Evolutionary conservation across 306 rosid genomes (phyloP), one percentile per base, ranked within the genome.

Genomic region (Cyamopsis tetragonoloba): DNA sequence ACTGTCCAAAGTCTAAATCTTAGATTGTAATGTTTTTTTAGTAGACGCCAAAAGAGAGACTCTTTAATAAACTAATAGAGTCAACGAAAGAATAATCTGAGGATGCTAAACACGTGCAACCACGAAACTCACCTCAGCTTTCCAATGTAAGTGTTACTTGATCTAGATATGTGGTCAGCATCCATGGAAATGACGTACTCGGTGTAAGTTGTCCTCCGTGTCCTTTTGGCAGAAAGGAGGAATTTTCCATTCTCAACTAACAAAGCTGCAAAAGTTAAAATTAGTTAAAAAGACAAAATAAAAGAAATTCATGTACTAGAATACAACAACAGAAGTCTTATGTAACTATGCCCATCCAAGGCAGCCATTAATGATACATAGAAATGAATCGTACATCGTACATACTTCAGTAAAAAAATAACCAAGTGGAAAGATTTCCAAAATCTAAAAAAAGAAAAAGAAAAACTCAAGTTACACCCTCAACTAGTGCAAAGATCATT

Each of bases 141-240:
- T 60, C 97, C 97, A 37, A 91, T 91, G 72, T 87, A 91, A n/a
- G 92, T 84, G 84, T 81, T 85, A 71, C 95, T 91, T 12, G 97
- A 91, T 81, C 95, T 84, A 7, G 95, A 87, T 67, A 88, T 88
- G 76, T 84, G 84, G 77, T 82, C 95, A 68, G 92, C 95, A 73
- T 91, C 86, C 97, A 91, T 88, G 51, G 97, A 91, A 79, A 91
- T 87, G 42, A 91, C 92, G 31, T 91, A 88, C 70, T 91, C 97
- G n/a, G 97, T 91, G 80, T 81, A 91, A 19, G 97, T 91, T 38
- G 97, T 87, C 79, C 97, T 84, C 50, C 97, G 62, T 1, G 88
- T 87, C 72, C 95, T 84, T 84, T 88, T 91, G 13, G 97, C 97
- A 58, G 97, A 91, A 39, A 91, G 95, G 66, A 91, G 97, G 79